Evolutionary conservation across 1,284 basidiomycete species (phyloP), one percentile per base, ranked within the genome.

Genomic region (Cryptococcus deneoformans): DNA sequence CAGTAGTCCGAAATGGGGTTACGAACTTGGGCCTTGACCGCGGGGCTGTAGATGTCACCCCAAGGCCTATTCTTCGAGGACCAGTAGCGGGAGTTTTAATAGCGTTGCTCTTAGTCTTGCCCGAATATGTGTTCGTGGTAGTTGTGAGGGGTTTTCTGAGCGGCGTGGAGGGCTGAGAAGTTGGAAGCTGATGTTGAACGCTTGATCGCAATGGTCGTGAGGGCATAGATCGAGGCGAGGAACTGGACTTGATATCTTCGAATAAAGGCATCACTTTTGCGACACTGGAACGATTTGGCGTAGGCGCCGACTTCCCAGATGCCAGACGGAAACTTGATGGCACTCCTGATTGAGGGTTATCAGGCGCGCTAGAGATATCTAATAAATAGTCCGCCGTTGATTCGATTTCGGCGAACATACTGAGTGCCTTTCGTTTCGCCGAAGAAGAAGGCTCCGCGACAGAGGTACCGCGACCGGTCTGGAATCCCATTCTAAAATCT

Each of bases 1-100:
- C 16, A 5, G 46, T 59, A 1, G 56, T 40, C 52, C 72, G 75
- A 67, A 79, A 79, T 1, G 78, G 78, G 2, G 73, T 75, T 6
- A 59, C 53, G 49, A 79, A 79, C 10, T 59, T 61, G 50, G 60
- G 58, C 38, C 60, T 68, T 42, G 24, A 56, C 24, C 24, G 52
- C 29, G 40, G 46, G 14, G 14, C 59, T 46, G 37, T 59, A 8
- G 75, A 67, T 0, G 72, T 72, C n/a, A 62, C 45, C 0, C 70
- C 73, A 8, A 77, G 58, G 0, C 75, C 75, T 20, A 79, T 67
- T 4, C 77, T 64, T 20, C 75, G 64, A 51, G 50, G 9, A 3
- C 61, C 61, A 0, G 59, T 47, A 1, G 63, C 60, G 2, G 73
- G 71, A 0, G 71, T 67, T 20, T 62, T 66, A 56, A 71, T 68